Base-by-base conservation (phyloP, 1,284 basidiomycete species). In the Chalciporus sp. region DNA sequence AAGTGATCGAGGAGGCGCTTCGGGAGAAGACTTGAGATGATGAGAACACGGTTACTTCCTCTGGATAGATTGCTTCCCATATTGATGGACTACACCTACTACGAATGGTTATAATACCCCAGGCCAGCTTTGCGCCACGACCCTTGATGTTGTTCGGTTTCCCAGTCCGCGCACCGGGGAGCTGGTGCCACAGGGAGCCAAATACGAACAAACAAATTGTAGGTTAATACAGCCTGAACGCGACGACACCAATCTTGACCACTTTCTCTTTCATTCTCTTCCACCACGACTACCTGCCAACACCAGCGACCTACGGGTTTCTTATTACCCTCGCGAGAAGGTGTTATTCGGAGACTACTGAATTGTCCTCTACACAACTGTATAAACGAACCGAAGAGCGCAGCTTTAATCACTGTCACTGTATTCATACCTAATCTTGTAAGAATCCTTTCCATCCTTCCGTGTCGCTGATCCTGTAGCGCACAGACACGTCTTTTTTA, bases 1-100 rank as follows among this genome's bases (percentile, higher is more conserved):
- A 83, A 39, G 79, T 87, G 47, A 84, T 90, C 42, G 76, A 82
- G 51, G 70, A 70, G 29, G 80, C 85, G 26, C 65, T 88, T 64
- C 69, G 71, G 14, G 46, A 65, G 17, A 67, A 51, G 49, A 42
- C 19, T 29, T 55, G 49, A 51, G 37, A 29, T n/a, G n/a, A n/a
- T 55, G 49, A 51, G 37, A 29, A 41, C 40, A 0, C 23, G 7
- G 12, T n/a, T 17, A 16, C 14, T 27, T n/a, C 10, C 31, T 14
- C 20, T 2, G 20, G 31, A 26, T 29, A n/a, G 29, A 27, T 51
- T 17, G 17, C 31, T 26, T 19, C 47, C 39, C 31, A 11, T 26
- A 41, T 28, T 31, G 31, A 39, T 55, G 17, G n/a, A 26, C 16
- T 42, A 27, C 23, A 40, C 12, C 4, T 39, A 49, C 33, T 28